phyloP scores from a whole-genome alignment of 2,329 filamentous ascomycete species.

The Colletotrichum sp. region DNA sequence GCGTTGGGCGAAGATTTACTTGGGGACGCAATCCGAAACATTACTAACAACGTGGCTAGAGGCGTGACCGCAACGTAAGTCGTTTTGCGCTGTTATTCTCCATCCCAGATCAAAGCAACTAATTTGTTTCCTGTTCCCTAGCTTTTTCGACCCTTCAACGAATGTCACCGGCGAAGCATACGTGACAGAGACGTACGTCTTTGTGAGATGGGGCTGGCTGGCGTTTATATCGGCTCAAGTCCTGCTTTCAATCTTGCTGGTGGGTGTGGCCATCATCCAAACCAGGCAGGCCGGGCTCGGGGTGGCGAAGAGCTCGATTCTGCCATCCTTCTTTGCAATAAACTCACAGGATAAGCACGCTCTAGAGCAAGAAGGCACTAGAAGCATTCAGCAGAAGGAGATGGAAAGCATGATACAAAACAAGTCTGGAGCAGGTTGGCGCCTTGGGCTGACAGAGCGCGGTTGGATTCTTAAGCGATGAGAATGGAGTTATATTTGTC shows the following conservation, averaged over 20 bases:
- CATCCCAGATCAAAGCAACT: background rate
- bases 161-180: background rate
- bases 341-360: background rate
- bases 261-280: conserved; percentile 10
- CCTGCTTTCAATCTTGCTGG: conserved; percentile 9
- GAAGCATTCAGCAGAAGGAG: background rate
- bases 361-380: background rate
- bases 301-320: conserved; percentile 20
- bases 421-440: background rate
- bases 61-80: background rate
- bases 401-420: background rate
- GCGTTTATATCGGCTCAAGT: conserved; percentile 21
- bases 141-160: background rate
- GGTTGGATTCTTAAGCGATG: background rate
- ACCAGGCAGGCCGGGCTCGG: conserved; percentile 12
- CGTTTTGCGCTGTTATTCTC: background rate
- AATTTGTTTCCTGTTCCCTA: background rate
- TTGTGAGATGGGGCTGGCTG: conserved; percentile 23
- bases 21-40: background rate
- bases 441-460: background rate
- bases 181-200: conserved; percentile 6
- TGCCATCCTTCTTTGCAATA: background rate
- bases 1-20: background rate
- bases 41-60: background rate
- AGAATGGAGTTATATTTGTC: background rate